Conservation (phyloP, 2,329 filamentous ascomycete species). For the Laburnicola sp. region DNA sequence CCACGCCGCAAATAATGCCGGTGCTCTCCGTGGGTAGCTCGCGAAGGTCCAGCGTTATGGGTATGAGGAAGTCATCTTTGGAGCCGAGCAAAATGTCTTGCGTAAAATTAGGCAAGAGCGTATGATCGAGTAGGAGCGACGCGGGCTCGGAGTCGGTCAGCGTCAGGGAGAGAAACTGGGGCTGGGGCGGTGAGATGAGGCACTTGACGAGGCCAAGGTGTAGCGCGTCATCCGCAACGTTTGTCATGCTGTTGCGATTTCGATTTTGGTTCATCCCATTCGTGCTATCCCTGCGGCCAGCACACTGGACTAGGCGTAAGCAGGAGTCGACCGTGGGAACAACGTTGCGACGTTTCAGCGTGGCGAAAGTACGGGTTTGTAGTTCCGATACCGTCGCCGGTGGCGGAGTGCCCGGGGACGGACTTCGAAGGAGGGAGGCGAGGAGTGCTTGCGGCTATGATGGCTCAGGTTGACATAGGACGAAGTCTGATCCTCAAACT, state of each 20-base stretch:
- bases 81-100: slow-evolving; percentile 73
- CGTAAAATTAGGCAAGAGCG: slow-evolving; percentile 60
- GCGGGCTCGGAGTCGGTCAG: slow-evolving; percentile 74
- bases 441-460: slow-evolving; percentile 52
- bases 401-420: slow-evolving; percentile 68
- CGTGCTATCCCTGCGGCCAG: slow-evolving; percentile 58
- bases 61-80: slow-evolving; percentile 72
- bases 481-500: slow-evolving; percentile 68
- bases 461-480: slow-evolving; percentile 64
- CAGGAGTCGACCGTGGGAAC: slow-evolving; percentile 68
- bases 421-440: slow-evolving; percentile 52
- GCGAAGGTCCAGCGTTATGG: slow-evolving; percentile 84
- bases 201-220: slow-evolving; percentile 54
- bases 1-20: slow-evolving; percentile 93
- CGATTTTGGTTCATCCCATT: slow-evolving; percentile 30
- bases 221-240: slow-evolving; percentile 48
- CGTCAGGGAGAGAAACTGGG: slow-evolving; percentile 73
- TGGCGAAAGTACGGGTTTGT: slow-evolving; percentile 77
- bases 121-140: slow-evolving; percentile 71
- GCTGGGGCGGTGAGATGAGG: slow-evolving; percentile 55
- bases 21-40: slow-evolving; percentile 83
- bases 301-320: slow-evolving; percentile 80
- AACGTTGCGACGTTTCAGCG: slow-evolving; percentile 78
- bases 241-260: slow-evolving; percentile 34
- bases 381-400: slow-evolving; percentile 78